phyloP scores from a whole-genome alignment of 768 basidiomycete genomes.

The Naematelia encephala region DNA sequence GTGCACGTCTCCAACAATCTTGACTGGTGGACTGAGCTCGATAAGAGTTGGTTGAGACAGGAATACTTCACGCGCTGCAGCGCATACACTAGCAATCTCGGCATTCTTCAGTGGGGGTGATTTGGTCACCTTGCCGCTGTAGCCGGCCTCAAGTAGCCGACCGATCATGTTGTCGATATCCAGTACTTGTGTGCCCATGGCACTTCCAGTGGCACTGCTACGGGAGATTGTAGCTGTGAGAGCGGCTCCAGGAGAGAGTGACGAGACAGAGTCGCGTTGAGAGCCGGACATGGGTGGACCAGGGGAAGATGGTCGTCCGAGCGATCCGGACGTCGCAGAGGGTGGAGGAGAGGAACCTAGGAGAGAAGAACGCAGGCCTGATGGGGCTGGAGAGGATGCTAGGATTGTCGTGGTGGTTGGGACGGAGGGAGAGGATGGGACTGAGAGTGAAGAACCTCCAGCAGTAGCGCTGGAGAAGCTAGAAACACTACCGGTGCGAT shows the following conservation, averaged over 20 bases:
- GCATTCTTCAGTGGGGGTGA: constrained; percentile 83
- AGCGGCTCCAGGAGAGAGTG: constrained; percentile 55
- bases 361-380: constrained; percentile 59
- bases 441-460: background rate
- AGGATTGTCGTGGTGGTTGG: constrained; percentile 75
- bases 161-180: constrained; percentile 99
- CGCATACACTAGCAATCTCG: constrained; percentile 90
- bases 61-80: constrained; percentile 93
- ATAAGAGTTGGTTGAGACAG: constrained; percentile 94
- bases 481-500: constrained; percentile 10
- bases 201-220: constrained; percentile 18
- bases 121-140: constrained; percentile 96
- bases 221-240: constrained; percentile 25
- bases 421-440: constrained; percentile 20
- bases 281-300: constrained; percentile 10
- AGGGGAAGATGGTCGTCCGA: constrained; percentile 22
- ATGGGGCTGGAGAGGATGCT: constrained; percentile 59
- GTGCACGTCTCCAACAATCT: constrained; percentile 98
- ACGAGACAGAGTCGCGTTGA: constrained; percentile 20
- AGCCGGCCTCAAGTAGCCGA: constrained; percentile 90
- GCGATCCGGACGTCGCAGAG: constrained; percentile 31
- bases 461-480: constrained; percentile 23
- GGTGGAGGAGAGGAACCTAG: constrained; percentile 65
- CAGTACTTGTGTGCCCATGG: constrained; percentile 55
- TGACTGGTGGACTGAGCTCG: constrained; percentile 95